phyloP scores from a whole-genome alignment of 352 stramenopile species.

The Phytophthora pini region DNA sequence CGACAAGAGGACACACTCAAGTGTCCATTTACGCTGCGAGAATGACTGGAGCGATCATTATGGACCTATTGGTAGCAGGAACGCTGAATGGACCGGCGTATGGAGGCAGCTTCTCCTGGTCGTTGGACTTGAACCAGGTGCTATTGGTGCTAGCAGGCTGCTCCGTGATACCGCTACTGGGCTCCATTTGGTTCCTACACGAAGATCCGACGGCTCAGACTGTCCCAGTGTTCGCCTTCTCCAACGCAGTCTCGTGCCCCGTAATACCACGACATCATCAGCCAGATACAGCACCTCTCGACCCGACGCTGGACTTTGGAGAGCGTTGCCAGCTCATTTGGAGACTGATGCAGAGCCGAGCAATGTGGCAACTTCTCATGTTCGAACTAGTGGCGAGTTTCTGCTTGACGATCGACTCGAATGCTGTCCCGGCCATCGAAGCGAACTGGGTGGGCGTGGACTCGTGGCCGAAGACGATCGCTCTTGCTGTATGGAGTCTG shows the following conservation, averaged over 20 bases:
- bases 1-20: conserved; percentile 62
- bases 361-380: conserved; percentile 78
- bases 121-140: conserved; percentile 33
- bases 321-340: conserved; percentile 60
- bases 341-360: conserved; percentile 66
- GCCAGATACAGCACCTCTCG: conserved; percentile 3
- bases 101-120: conserved; percentile 65
- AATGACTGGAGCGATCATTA: conserved; percentile 51
- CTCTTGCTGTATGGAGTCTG: conserved; percentile 54
- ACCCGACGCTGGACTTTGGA: conserved; percentile 23
- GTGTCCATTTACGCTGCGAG: conserved; percentile 54
- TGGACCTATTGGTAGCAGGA: conserved; percentile 55
- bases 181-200: conserved; percentile 59
- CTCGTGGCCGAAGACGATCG: conserved; percentile 56
- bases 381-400: conserved; percentile 73
- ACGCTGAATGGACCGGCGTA: conserved; percentile 69
- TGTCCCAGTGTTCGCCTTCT: conserved; percentile 23
- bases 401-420: conserved; percentile 59
- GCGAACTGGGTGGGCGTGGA: conserved; percentile 64
- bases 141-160: conserved; percentile 45
- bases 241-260: conserved; percentile 12
- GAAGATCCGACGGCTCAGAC: conserved; percentile 43
- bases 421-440: conserved; percentile 53
- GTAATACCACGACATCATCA: neutral
- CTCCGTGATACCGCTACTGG: conserved; percentile 49